phyloP scores from a whole-genome alignment of 208 protist genomes.

The Crithidia bombi region DNA sequence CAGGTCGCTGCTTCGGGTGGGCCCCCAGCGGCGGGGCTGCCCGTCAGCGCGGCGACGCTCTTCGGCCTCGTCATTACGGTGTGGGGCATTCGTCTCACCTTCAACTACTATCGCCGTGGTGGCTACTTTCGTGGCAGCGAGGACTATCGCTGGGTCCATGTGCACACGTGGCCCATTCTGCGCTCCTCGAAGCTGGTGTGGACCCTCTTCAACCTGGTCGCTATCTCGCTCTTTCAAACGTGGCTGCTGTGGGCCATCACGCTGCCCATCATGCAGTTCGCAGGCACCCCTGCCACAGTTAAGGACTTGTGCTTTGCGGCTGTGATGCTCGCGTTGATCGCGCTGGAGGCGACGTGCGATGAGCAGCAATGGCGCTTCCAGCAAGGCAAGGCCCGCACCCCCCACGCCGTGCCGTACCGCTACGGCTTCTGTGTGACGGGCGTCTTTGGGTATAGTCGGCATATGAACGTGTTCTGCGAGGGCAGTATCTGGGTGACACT shows the following conservation, averaged over 20 bases:
- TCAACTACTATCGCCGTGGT: constrained; percentile 73
- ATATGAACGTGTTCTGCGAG: constrained; percentile 83
- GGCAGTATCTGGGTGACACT: constrained; percentile 60
- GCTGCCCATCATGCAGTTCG: constrained; percentile 58
- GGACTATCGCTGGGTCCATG: constrained; percentile 80
- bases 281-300: constrained; percentile 21
- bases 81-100: constrained; percentile 78
- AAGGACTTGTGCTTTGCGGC: constrained; percentile 45
- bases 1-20: not conserved
- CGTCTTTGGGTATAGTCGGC: constrained; percentile 75
- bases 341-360: constrained; percentile 67
- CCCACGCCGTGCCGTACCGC: constrained; percentile 22
- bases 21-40: not conserved
- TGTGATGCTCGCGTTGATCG: constrained; percentile 37
- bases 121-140: constrained; percentile 73
- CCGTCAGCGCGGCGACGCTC: constrained; percentile 35
- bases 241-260: constrained; percentile 80
- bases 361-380: constrained; percentile 84
- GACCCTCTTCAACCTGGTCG: constrained; percentile 71
- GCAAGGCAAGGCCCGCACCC: constrained; percentile 36
- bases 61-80: constrained; percentile 59
- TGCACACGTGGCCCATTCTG: constrained; percentile 54
- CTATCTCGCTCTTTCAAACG: constrained; percentile 73
- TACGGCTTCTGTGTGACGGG: constrained; percentile 77
- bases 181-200: constrained; percentile 37